Conservation (phyloP, 1,139 yeast genomes). For the Pichia sp. region DNA sequence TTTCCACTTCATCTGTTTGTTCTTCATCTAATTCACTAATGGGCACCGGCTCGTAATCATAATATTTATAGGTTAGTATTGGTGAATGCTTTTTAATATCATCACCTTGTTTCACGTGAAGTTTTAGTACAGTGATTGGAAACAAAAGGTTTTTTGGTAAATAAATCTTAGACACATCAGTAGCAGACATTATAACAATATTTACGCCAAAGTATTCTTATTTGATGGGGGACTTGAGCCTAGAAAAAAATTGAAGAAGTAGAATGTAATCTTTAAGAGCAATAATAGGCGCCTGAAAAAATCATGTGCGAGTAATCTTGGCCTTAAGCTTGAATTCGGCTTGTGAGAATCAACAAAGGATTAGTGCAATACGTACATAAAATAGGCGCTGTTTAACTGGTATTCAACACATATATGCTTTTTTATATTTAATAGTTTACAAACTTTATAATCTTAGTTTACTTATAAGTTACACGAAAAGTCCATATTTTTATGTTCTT, state of each 20-base stretch:
- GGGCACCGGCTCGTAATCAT: conserved; percentile 61
- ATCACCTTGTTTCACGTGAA: conserved; percentile 42
- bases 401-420: too few species aligned
- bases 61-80: conserved; percentile 56
- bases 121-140: conserved; percentile 59
- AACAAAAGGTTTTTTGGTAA: conserved; percentile 57
- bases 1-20: conserved; percentile 30
- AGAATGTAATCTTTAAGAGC: background rate
- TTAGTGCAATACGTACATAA: too few species aligned
- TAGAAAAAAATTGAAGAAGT: background rate
- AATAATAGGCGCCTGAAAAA: background rate
- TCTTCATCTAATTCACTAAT: conserved; percentile 35
- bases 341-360: too few species aligned
- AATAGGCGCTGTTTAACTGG: too few species aligned
- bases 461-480: too few species aligned
- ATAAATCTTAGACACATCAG: conserved; percentile 30
- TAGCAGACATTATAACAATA: conserved; percentile 21
- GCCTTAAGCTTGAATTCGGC: background rate
- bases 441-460: too few species aligned
- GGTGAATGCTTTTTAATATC: conserved; percentile 47
- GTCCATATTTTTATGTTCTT: too few species aligned
- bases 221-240: background rate
- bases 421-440: too few species aligned
- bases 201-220: background rate
- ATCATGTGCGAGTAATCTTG: background rate